These are phyloP conservation scores for Chlamydomonas sp. DNA, from an alignment of 139 green algal species.

Conservation along the genomic window DNA sequence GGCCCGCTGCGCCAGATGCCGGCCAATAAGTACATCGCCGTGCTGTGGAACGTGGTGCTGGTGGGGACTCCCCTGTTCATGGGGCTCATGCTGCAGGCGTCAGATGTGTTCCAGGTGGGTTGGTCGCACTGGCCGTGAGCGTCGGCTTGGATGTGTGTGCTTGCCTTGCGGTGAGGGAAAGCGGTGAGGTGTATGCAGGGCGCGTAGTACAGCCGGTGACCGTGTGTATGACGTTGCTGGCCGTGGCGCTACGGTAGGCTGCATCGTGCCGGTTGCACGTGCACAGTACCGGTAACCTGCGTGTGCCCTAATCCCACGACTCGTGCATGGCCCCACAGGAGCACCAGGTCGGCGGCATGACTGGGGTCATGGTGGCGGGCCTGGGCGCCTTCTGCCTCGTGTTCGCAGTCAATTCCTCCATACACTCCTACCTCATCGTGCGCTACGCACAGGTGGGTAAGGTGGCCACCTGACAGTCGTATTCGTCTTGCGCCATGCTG, in stretches of 20 bases:
- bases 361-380: slow-evolving; percentile 39
- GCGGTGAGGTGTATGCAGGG: background rate
- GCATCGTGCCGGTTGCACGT: too few species aligned
- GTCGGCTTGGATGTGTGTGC: too few species aligned
- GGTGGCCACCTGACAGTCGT: slow-evolving; percentile 57
- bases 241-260: too few species aligned
- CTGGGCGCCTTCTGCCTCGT: slow-evolving; percentile 80
- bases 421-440: slow-evolving; percentile 88
- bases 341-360: slow-evolving; percentile 54
- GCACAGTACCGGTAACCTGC: background rate
- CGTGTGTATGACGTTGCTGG: too few species aligned
- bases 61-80: slow-evolving; percentile 62
- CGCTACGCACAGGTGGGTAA: slow-evolving; percentile 73
- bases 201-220: background rate
- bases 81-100: slow-evolving; percentile 64
- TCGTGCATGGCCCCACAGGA: background rate
- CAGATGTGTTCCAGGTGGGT: slow-evolving; percentile 53
- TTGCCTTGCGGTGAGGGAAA: too few species aligned
- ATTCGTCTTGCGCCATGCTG: too few species aligned
- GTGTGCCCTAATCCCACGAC: background rate
- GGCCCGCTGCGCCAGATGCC: slow-evolving; percentile 77
- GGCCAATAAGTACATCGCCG: slow-evolving; percentile 77
- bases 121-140: background rate
- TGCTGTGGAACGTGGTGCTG: slow-evolving; percentile 78
- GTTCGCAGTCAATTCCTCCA: slow-evolving; percentile 86